Evolutionary conservation across 2,329 filamentous ascomycete species (phyloP).

Genomic region (Sarocladiaceae sp.): DNA sequence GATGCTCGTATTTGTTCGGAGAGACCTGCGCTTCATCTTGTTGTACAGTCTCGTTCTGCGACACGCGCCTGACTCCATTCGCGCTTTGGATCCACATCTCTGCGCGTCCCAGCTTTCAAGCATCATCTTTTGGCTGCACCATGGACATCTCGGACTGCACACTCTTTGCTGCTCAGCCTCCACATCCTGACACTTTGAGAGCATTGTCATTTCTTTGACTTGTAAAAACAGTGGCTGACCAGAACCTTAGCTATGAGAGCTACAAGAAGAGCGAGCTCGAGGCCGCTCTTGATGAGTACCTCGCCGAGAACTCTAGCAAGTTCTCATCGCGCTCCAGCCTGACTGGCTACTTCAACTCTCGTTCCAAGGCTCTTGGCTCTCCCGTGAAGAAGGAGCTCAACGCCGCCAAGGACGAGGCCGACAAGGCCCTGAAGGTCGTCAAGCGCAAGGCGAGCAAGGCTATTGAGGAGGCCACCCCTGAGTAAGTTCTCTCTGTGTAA

Average conservation of each 20-base stretch:
- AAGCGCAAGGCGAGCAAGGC: conserved; percentile 42
- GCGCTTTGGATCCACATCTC: not conserved
- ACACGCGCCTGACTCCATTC: not conserved
- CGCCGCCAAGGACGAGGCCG: conserved; percentile 29
- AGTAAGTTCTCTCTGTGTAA: conserved; percentile 32
- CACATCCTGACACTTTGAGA: no score
- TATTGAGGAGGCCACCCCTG: conserved; percentile 39
- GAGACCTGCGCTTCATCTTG: not conserved
- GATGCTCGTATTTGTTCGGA: no score
- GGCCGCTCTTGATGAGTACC: conserved; percentile 65
- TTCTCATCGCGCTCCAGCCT: conserved; percentile 62
- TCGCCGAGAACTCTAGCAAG: conserved; percentile 63
- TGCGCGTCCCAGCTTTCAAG: not conserved
- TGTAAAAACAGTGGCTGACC: conserved; percentile 1
- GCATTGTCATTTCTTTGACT: not conserved
- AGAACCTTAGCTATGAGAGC: conserved; percentile 54
- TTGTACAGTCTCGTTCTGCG: not conserved
- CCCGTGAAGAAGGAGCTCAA: conserved; percentile 55
- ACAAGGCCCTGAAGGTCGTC: conserved; percentile 38
- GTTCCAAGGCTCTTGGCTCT: conserved; percentile 54
- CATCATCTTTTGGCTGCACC: not conserved
- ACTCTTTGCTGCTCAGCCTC: no score
- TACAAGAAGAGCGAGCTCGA: conserved; percentile 80
- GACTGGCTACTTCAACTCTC: conserved; percentile 70
- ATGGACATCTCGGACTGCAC: no score